Evolutionary conservation across 306 rosid genomes (phyloP).

Genomic region (Pyrus bretschneideri): DNA sequence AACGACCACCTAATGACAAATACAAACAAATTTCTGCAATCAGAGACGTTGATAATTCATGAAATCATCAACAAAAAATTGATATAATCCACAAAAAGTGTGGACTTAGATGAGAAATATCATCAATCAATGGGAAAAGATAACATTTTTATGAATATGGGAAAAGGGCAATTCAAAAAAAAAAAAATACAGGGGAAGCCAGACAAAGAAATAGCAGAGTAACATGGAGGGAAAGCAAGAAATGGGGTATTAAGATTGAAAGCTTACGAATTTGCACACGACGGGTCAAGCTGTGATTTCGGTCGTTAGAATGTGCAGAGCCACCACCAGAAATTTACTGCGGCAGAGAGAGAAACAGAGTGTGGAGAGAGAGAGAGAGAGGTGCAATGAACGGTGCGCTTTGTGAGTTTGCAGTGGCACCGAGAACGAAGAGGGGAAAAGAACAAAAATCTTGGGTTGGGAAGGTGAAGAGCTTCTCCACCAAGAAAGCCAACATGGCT

Average conservation of each 20-base stretch:
- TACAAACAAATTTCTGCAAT: constrained; percentile 1
- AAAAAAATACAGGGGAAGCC: neutral
- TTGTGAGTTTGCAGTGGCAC: neutral
- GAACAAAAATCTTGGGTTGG: neutral
- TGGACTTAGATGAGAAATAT: neutral
- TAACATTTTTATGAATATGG: neutral
- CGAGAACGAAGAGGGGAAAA: neutral
- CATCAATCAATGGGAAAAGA: neutral
- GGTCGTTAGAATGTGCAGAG: constrained; percentile 33
- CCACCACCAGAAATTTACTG: constrained; percentile 28
- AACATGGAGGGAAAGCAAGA: constrained; percentile 6
- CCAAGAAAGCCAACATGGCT: constrained; percentile 10
- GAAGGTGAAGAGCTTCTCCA: constrained; percentile 3
- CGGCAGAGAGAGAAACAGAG: neutral
- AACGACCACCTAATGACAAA: neutral
- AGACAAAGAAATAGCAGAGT: neutral
- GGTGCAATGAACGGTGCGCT: constrained; percentile 15
- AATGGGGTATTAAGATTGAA: constrained; percentile 8
- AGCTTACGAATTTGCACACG: constrained; percentile 30
- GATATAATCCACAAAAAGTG: neutral
- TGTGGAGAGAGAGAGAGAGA: neutral
- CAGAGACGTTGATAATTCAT: neutral
- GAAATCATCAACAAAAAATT: neutral
- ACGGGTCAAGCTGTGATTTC: constrained; percentile 65
- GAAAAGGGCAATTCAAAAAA: neutral